Evolutionary conservation across 371 early-diverging fungal genomes (phyloP), one percentile per base, ranked within the genome.

Genomic region (Parasitella parasitica): DNA sequence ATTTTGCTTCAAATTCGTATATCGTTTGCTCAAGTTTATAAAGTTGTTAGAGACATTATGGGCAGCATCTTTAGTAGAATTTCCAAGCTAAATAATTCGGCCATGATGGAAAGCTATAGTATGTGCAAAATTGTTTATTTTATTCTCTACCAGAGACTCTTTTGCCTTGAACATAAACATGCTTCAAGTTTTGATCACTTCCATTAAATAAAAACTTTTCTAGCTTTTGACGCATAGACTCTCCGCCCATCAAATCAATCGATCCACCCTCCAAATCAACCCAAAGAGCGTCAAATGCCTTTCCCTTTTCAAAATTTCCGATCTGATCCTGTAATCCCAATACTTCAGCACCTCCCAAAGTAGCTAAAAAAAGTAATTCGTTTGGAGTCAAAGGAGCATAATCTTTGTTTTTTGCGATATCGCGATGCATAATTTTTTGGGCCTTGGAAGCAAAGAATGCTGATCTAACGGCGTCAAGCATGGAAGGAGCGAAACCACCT

Each of bases 201-300:
- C 87, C 90, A n/a, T 81, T 68, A 61, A 81, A 89, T 9, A 90
- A 46, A 52, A 86, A 90, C 67, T 89, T 86, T 60, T 90, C 86
- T 43, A 90, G 71, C 49, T 69, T 72, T 26, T 77, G 71, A 0
- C 57, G 28, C 11, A 22, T 36, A 6, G 74, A 71, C 53, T 84
- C 85, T 30, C 77, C 69, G 24, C 77, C 81, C 65, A 85, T 77
- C 30, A 89, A 37, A 57, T 86, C 83, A 3, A 86, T 49, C 12
- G 83, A 75, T 7, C 83, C 72, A 20, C 62, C 39, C 1, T 66
- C 51, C 0, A 90, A 69, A 67, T 94, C 90, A 4, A 95, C 84
- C 54, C 93, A 69, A 9, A 95, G 80, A 5, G 95, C 96, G 76
- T 97, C 97, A 80, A 97, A 94, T 8, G 91, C 84, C 72, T 94